Evolutionary conservation across 192 early-diverging fungal species (phyloP), one percentile per base, ranked within the genome.

Genomic region (Radiomyces spectabilis): DNA sequence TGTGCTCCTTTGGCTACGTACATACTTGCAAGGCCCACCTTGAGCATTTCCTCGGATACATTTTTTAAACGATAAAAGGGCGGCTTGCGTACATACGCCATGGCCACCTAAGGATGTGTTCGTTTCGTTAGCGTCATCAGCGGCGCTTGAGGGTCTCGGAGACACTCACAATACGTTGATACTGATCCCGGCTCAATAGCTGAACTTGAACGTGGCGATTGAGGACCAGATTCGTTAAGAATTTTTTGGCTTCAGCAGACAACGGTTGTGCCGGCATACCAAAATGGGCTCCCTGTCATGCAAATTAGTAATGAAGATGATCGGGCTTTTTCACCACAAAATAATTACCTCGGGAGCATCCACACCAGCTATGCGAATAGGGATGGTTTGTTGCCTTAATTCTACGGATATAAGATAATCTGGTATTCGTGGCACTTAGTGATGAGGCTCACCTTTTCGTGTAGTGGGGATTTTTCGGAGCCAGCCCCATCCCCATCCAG

Each of bases 291-390:
- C 73, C 66, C 65, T 75, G 7, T n/a, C n/a, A n/a, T n/a, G n/a
- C n/a, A n/a, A n/a, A 42, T 30, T 22, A 35, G 24, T 4, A 33
- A 21, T 35, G 35, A 41, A 51, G n/a, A 10, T 2, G 16, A 18
- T n/a, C n/a, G n/a, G n/a, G n/a, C n/a, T n/a, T n/a, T n/a, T n/a
- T n/a, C n/a, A n/a, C n/a, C n/a, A n/a, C n/a, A n/a, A n/a, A n/a
- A n/a, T 4, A 2, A 29, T 51, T 66, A 74, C 77, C 68, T 86
- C 84, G 1, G 84, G 84, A 1, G 84, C 84, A 64, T 86, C 84
- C 0, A 86, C 75, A 9, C 84, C 84, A 34, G 84, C 82, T 29
- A 86, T 49, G 13, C 84, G 74, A 19, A 86, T 68, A 45, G 78
- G 69, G 7, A 86, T 71, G 24, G 84, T 84, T 50, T 81, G 68